A percentile compares a stretch with the other conserved stretches of the same genome.
phyloP scores from a whole-genome alignment of 2,329 filamentous ascomycete species.

The Atkinsonella texensis region DNA sequence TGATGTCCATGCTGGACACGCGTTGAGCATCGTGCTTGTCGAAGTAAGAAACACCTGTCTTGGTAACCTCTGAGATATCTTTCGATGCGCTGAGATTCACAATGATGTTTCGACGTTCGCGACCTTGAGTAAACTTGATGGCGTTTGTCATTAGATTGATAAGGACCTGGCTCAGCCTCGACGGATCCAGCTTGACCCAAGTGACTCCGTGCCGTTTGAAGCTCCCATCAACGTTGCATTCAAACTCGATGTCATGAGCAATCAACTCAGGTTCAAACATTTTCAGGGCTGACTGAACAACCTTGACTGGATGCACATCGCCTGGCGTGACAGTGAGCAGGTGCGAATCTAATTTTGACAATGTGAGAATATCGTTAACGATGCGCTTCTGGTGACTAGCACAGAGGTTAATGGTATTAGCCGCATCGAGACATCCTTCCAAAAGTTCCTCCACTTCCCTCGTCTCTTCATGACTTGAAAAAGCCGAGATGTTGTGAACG shows the following conservation, averaged over 20 bases:
- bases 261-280: constrained; percentile 70
- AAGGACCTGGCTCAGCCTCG: constrained; percentile 59
- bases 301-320: constrained; percentile 53
- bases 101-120: constrained; percentile 45
- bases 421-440: constrained; percentile 54
- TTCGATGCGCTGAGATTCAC: constrained; percentile 54
- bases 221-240: constrained; percentile 55
- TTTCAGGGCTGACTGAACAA: constrained; percentile 58
- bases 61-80: constrained; percentile 30
- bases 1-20: constrained; percentile 26
- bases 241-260: constrained; percentile 59
- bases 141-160: constrained; percentile 65
- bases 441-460: constrained; percentile 36
- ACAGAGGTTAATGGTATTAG: constrained; percentile 72
- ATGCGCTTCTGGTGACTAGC: constrained; percentile 68
- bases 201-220: constrained; percentile 53
- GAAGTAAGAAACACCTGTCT: constrained; percentile 33
- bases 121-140: constrained; percentile 52
- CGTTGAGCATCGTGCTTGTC: constrained; percentile 29
- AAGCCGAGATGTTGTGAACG: constrained; percentile 33
- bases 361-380: constrained; percentile 53
- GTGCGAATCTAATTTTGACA: constrained; percentile 60
- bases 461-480: constrained; percentile 25
- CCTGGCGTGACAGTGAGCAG: constrained; percentile 59
- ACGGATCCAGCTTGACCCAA: constrained; percentile 66